Conservation (phyloP, 1,139 yeast species). For the Sugiyamaella castrensis region DNA sequence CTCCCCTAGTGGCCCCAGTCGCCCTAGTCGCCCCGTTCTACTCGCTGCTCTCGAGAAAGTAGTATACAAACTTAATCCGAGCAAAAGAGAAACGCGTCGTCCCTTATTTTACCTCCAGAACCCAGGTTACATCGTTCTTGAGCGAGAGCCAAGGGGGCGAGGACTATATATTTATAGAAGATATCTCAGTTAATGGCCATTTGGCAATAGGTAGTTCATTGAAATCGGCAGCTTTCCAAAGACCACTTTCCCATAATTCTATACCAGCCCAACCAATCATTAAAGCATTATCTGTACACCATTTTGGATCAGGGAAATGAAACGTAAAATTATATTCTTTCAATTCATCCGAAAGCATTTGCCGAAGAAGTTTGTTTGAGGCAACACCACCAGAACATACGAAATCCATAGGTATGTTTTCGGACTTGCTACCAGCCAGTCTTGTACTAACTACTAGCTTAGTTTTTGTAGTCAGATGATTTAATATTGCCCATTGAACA, state of each 20-base stretch:
- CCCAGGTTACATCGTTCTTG: too few relatives aligned
- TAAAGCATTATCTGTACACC: slow-evolving; percentile 93
- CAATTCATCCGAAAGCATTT: slow-evolving; percentile 41
- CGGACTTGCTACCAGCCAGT: slow-evolving; percentile 25
- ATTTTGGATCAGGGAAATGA: slow-evolving; percentile 64
- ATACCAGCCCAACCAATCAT: slow-evolving; percentile 99
- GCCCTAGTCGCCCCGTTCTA: too few relatives aligned
- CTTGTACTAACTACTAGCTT: slow-evolving; percentile 44
- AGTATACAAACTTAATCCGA: too few relatives aligned
- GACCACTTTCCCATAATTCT: slow-evolving; percentile 59
- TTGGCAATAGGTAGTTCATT: slow-evolving; percentile 25
- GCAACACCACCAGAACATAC: slow-evolving; percentile 96
- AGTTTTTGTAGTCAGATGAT: slow-evolving; percentile 66
- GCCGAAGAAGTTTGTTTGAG: slow-evolving; percentile 61
- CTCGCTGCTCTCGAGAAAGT: too few relatives aligned
- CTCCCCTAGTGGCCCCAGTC: too few relatives aligned
- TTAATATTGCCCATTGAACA: slow-evolving; percentile 64
- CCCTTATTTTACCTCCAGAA: too few relatives aligned
- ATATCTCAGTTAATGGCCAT: slow-evolving; percentile 20
- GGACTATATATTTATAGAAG: too few relatives aligned
- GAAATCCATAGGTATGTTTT: slow-evolving; percentile 35
- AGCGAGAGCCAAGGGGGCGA: too few relatives aligned
- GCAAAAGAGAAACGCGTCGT: too few relatives aligned
- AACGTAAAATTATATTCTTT: slow-evolving; percentile 31
- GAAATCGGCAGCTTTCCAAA: slow-evolving; percentile 46